These are phyloP conservation scores for Claviceps pazoutovae DNA, from an alignment of 2,329 filamentous ascomycete species.

Conservation along the genomic window DNA sequence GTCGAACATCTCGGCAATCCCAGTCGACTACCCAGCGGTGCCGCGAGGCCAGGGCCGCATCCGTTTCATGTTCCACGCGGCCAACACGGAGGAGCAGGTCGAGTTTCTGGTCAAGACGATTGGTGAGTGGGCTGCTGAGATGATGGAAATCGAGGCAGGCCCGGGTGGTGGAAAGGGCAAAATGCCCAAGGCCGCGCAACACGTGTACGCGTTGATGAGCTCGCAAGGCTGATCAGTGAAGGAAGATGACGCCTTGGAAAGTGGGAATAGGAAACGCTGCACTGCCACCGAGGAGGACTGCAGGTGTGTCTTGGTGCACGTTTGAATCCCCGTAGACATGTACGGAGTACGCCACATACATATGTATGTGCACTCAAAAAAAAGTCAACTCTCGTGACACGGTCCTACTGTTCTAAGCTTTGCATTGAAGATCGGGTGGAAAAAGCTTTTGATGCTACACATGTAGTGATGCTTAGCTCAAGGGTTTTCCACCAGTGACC, in stretches of 20 bases:
- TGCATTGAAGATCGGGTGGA: too few species aligned
- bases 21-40: slow-evolving; percentile 26
- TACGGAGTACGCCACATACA: too few species aligned
- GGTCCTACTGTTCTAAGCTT: too few species aligned
- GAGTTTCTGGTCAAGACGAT: slow-evolving; percentile 5
- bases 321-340: too few species aligned
- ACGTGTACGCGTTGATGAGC: background rate
- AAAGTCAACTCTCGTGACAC: too few species aligned
- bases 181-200: background rate
- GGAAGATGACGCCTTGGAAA: background rate
- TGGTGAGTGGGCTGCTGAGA: slow-evolving; percentile 8
- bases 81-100: slow-evolving; percentile 23
- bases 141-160: slow-evolving; percentile 6
- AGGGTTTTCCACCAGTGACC: too few species aligned
- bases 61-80: slow-evolving; percentile 25
- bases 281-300: too few species aligned
- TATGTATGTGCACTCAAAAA: too few species aligned
- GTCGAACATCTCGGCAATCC: slow-evolving; percentile 8
- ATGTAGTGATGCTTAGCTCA: too few species aligned
- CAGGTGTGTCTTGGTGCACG: too few species aligned
- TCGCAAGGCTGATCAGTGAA: background rate
- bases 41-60: slow-evolving; percentile 23
- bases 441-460: too few species aligned
- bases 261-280: too few species aligned
- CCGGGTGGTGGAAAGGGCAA: background rate